Base-by-base conservation (phyloP, 2,329 filamentous ascomycete species). In the Endoconidiophora laricicola region DNA sequence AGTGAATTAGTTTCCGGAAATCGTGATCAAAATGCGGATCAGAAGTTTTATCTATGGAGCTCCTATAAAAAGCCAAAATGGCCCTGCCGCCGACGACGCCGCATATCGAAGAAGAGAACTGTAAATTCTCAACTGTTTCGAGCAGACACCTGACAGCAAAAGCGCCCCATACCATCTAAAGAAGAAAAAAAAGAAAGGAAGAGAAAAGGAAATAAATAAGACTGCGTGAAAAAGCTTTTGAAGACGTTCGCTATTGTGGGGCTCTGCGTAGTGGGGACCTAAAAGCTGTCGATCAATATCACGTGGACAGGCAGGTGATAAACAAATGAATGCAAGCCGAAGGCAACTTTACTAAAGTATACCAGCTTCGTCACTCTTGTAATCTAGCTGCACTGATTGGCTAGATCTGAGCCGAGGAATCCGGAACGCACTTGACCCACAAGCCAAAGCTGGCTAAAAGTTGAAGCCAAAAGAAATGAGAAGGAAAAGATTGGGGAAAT, bases 11-110 rank as follows among this genome's bases (percentile, higher is more conserved):
- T 61, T 57, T 64, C 64, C 66, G 66, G 66, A 58, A 65, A 68
- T 63, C 68, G 71, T 69, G 71, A 74, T 74, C 73, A 74, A 74
- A 73, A 43, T 54, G 51, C 52, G 48, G 48, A 54, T 54, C 65
- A 41, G 29, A 33, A 33, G 29, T 46, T 47, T 46, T 47, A 39
- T 53, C 52, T 53, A 44, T 48, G 52, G 44, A 44, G 41, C 52
- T 29, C 33, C 33, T 38, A 41, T 26, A 42, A 58, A 58, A 54
- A 57, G 57, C 56, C 59, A 60, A 61, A 61, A 60, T 58, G 54
- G 56, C 55, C 55, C 52, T 55, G 51, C 60, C 59, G 56, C 56
- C 43, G 45, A 52, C 50, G 56, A 42, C n/a, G 41, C 40, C 44
- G 18, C 47, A 38, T 42, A 53, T 60, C 60, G 60, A 65, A 65